Percentiles rank a stretch among this genome's conserved stretches.
Evolutionary conservation across 768 basidiomycete genomes (phyloP).

Genomic region (Rickenella mellea): DNA sequence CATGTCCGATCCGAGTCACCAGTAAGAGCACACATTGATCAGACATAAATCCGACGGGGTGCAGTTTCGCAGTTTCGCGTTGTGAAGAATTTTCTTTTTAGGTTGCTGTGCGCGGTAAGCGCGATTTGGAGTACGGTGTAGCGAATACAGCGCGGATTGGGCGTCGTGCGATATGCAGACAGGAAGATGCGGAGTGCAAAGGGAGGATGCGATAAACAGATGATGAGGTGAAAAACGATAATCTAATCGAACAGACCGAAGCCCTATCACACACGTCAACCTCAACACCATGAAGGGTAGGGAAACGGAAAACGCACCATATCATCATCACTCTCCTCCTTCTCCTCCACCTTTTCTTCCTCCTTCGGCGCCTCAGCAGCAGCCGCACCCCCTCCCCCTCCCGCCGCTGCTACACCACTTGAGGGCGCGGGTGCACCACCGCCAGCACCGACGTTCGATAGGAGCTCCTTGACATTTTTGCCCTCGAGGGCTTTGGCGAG

Average conservation of each 20-base stretch:
- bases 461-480: constrained; percentile 92
- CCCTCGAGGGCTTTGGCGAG: constrained; percentile 98
- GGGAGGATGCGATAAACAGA: not conserved
- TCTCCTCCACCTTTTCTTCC: constrained; percentile 80
- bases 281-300: not conserved
- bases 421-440: constrained; percentile 75
- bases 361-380: constrained; percentile 70
- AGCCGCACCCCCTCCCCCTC: constrained; percentile 46
- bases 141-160: not conserved
- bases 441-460: constrained; percentile 91
- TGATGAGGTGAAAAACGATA: constrained; percentile 7
- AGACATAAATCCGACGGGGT: too few species aligned
- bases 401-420: constrained; percentile 39
- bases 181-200: not conserved
- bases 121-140: not conserved
- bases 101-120: too few species aligned
- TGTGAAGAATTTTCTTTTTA: too few species aligned
- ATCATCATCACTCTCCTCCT: constrained; percentile 86
- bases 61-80: too few species aligned
- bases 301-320: constrained; percentile 44
- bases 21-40: too few species aligned
- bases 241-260: constrained; percentile 93
- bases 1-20: too few species aligned
- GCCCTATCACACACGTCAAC: constrained; percentile 42
- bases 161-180: not conserved